These are phyloP conservation scores for Arbutus unedo DNA, from an alignment of 148 eudicot species.

Conservation along the genomic window DNA sequence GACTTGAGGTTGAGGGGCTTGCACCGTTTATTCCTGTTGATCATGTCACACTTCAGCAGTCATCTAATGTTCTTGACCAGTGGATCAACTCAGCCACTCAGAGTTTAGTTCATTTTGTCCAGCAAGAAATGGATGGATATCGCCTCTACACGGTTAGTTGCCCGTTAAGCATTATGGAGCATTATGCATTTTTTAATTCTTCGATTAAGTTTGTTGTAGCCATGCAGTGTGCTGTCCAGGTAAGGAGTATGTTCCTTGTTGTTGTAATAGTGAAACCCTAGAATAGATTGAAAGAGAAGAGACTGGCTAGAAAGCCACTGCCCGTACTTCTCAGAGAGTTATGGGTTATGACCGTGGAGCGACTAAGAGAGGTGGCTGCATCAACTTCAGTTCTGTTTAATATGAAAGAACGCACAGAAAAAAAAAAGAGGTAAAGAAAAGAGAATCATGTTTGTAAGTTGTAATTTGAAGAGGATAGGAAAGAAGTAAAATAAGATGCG, in stretches of 20 bases:
- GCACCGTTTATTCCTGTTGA: slow-evolving; percentile 66
- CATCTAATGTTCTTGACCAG: slow-evolving; percentile 96
- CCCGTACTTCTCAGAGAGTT: background rate
- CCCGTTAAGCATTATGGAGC: background rate
- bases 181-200: background rate
- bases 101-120: slow-evolving; percentile 87
- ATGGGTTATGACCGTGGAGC: no score
- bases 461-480: background rate
- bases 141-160: slow-evolving; percentile 76
- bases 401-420: background rate
- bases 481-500: background rate
- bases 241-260: background rate
- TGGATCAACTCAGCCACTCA: slow-evolving; percentile 98
- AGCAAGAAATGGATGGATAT: slow-evolving; percentile 95
- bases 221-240: background rate
- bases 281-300: background rate
- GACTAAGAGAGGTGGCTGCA: background rate
- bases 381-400: background rate
- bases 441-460: background rate
- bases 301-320: background rate
- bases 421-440: background rate
- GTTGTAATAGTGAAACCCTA: slow-evolving; percentile 2
- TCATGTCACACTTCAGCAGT: slow-evolving; percentile 47
- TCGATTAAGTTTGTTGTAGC: background rate
- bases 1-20: slow-evolving; percentile 87